Evolutionary conservation across 1,284 basidiomycete genomes (phyloP), one percentile per base, ranked within the genome.

Genomic region (Naganishia sp.): DNA sequence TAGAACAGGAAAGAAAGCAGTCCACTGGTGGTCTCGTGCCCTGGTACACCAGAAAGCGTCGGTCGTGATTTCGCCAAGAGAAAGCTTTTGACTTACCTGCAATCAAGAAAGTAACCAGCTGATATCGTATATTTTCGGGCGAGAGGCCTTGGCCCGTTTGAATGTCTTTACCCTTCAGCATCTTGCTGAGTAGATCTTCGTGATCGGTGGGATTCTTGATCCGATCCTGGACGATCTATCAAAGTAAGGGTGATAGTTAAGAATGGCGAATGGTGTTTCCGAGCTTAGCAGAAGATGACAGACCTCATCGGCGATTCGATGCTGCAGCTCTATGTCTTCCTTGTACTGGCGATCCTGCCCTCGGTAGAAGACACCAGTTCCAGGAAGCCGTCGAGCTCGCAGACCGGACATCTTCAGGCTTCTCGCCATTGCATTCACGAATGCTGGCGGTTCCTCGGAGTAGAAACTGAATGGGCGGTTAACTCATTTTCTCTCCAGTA

Each of bases 91-190:
- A 39, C 36, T 31, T 18, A 63, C 64, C 84, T 6, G 84, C 84
- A 48, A 84, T 82, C n/a, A 85, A 74, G 79, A 85, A 84, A 2
- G 83, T 84, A n/a, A 84, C 72, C 25, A 84, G 78, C 73, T 85
- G 84, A 67, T 78, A 74, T 6, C 80, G 76, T 49, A 85, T 84
- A 45, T 80, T 81, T 63, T 82, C 79, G 55, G 83, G 82, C 0
- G 79, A 74, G 50, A 85, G 72, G 4, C 75, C 72, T 68, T 81
- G 71, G n/a, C 84, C 83, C 0, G 83, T 84, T 73, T 82, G 80
- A 2, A 80, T 77, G 70, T 85, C 84, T 44, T 77, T 81, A n/a
- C 80, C 80, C 28, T 79, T 68, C 64, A 85, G 70, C 83, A 85
- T 84, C 54, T 76, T 79, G 66, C 81, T 80, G 21, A 85, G 74